Conservation (phyloP, 768 basidiomycete genomes). For the Mycena galopus region DNA sequence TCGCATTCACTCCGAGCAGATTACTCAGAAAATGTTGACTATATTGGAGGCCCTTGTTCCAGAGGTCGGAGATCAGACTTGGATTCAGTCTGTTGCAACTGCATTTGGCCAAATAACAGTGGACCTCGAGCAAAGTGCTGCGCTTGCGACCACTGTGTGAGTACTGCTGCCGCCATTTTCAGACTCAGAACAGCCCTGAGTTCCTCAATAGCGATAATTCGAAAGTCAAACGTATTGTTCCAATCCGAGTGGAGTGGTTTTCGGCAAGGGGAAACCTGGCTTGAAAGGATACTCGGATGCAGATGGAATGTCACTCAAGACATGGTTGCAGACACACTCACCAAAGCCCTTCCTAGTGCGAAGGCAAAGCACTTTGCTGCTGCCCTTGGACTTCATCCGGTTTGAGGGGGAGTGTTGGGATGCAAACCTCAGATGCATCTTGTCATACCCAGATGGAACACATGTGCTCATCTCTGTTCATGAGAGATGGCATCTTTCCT, state of each 20-base stretch:
- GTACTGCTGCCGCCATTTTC: neutral
- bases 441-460: too few species aligned
- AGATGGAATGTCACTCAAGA: too few species aligned
- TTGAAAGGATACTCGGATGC: too few species aligned
- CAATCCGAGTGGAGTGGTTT: neutral
- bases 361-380: too few species aligned
- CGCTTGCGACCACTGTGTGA: constrained; percentile 5
- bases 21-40: constrained; percentile 15
- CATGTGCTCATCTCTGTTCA: too few species aligned
- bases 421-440: too few species aligned
- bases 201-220: constrained; percentile 4
- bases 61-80: constrained; percentile 12
- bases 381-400: too few species aligned
- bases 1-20: constrained; percentile 21
- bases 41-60: constrained; percentile 24
- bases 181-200: neutral
- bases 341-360: too few species aligned
- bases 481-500: too few species aligned
- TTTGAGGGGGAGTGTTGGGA: too few species aligned
- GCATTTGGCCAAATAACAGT: constrained; percentile 7
- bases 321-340: too few species aligned
- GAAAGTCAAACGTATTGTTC: neutral
- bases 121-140: neutral
- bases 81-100: constrained; percentile 13
- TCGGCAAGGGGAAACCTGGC: too few species aligned